Percentiles rank a stretch among this genome's conserved stretches.
phyloP scores from a whole-genome alignment of 2,329 filamentous ascomycete genomes.

The Zymoseptoria passerinii region DNA sequence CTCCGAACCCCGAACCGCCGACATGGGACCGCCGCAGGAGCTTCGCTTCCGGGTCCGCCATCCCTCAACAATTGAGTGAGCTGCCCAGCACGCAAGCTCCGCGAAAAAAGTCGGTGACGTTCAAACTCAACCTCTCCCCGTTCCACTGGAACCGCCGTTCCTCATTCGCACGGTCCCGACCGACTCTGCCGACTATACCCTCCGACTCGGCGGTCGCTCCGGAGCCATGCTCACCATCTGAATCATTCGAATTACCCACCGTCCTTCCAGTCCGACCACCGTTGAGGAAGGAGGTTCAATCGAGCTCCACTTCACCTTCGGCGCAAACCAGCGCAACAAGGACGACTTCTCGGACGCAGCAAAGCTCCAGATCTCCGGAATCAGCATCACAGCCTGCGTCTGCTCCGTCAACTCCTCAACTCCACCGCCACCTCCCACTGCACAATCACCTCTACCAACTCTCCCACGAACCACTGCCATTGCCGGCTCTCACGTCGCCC shows the following conservation, averaged over 20 bases:
- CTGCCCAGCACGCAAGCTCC: neutral
- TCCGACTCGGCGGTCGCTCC: neutral
- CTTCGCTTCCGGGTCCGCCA: neutral
- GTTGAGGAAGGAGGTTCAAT: neutral
- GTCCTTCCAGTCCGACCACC: neutral
- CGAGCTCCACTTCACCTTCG: neutral
- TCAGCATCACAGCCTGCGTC: neutral
- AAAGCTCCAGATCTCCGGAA: neutral
- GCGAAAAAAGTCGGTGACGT: neutral
- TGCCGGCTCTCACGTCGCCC: neutral
- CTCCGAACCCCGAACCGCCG: neutral
- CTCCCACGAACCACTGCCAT: neutral
- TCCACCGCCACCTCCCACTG: neutral
- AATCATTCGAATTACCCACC: neutral
- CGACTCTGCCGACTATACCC: neutral
- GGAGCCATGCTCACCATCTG: neutral
- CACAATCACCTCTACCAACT: neutral
- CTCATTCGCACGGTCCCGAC: constrained; percentile 1
- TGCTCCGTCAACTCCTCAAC: neutral
- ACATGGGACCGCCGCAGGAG: neutral
- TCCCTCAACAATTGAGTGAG: too few relatives aligned
- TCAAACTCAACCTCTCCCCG: neutral
- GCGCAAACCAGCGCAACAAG: neutral
- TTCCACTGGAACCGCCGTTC: constrained; percentile 6
- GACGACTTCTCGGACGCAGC: constrained; percentile 1